Base-by-base conservation (phyloP, 257 asterid species). In the Solanum ossicruentum region DNA sequence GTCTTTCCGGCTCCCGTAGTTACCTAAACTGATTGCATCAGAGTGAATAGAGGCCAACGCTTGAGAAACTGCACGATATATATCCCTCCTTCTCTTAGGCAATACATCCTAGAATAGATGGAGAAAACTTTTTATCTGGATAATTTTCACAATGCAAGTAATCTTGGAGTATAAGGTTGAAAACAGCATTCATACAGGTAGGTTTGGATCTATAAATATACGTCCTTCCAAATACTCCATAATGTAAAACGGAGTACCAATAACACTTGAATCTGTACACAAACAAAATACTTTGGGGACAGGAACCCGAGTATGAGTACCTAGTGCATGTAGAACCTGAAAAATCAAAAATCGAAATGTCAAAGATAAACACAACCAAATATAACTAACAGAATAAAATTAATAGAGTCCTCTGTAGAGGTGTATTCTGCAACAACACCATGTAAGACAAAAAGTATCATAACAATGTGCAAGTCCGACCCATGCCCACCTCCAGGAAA, bases 191-290 rank as follows among this genome's bases (percentile, higher is more conserved):
- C 91, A 15, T 96, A 96, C 98, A 6, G 95, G 98, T 83, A 96
- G 92, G 91, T 88, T 92, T 20, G 99, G 98, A 83, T 96, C 92
- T 11, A 95, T 78, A 85, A 87, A 95, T 83, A 96, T 93, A 81
- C 98, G 98, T 71, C 99, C 99, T 91, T 96, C 98, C 54, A 96
- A 86, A 88, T 91, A 96, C 91, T 96, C 98, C 99, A 96, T 96
- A 84, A 96, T 93, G 93, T 96, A 96, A 90, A 96, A 96, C 6
- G 99, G 95, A 58, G 98, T 96, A 83, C 99, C 99, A 16, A 96
- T 93, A 86, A 96, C 91, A 72, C 92, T 91, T 43, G 97, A 86
- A 86, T 96, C 98, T 12, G 92, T 91, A 92, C 99, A 94, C 89
- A 96, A 87, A 85, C 98, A 96, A 90, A 86, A 93, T 11, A 93